These are phyloP conservation scores for Cladosporium velox DNA, from an alignment of 2,329 filamentous ascomycete species.

Conservation along the genomic window DNA sequence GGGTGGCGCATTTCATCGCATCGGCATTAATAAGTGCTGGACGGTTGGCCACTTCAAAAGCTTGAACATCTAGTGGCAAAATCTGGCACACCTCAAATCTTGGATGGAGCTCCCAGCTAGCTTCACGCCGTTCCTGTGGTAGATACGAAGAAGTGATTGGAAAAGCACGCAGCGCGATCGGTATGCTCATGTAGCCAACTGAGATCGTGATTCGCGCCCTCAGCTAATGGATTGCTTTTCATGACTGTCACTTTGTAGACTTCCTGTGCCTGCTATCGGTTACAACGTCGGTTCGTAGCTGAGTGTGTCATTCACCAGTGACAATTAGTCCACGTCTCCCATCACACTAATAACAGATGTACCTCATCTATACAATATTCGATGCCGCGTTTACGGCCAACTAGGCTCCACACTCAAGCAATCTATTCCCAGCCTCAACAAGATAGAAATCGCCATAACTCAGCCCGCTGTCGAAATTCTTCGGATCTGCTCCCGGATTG, in stretches of 20 bases:
- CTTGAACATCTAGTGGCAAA: not conserved
- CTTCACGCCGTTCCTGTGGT: not conserved
- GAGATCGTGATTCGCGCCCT: not conserved
- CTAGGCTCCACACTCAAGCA: constrained; percentile 1
- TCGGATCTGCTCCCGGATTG: constrained; percentile 23
- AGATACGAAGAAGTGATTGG: not conserved
- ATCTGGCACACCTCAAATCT: not conserved
- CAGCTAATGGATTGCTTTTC: too few species aligned
- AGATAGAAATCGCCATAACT: constrained; percentile 27
- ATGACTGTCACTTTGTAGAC: too few species aligned
- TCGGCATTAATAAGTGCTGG: not conserved
- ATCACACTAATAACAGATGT: not conserved
- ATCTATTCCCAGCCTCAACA: constrained; percentile 24
- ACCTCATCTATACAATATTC: not conserved
- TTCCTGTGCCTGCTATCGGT: too few species aligned
- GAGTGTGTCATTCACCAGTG: too few species aligned
- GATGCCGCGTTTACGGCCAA: not conserved
- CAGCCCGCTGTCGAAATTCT: constrained; percentile 24
- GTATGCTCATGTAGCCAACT: not conserved
- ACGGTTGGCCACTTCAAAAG: not conserved
- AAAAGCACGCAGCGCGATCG: not conserved
- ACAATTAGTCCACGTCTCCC: too few species aligned
- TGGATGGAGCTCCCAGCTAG: not conserved
- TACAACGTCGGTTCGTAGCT: too few species aligned
- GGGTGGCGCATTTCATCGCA: not conserved